Base-by-base conservation (phyloP, 768 basidiomycete species). In the Serendipita sp. region DNA sequence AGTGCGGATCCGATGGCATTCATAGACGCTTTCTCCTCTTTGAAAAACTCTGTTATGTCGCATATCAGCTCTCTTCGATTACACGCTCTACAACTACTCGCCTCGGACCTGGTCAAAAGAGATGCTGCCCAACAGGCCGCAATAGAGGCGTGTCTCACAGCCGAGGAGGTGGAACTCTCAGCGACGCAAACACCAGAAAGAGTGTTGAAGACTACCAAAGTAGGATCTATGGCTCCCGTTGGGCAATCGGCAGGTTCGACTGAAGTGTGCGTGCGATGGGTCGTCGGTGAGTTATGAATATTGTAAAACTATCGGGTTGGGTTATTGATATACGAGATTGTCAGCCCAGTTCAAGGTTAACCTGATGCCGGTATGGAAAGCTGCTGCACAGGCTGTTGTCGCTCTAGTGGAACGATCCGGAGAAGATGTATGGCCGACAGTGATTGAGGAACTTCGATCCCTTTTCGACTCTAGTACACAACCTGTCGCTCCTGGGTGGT, bases 261-360 rank as follows among this genome's bases (percentile, higher is more conserved):
- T 0, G 85, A 89, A 65, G 70, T 90, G 3, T 84, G 82, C 65
- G 75, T 79, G 3, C 74, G 85, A 46, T 93, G 91, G 88, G 72
- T 92, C 24, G 80, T 86, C 34, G 85, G 88, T 89, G 60, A 65
- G 79, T 75, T 3, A 62, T 11, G 3, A 1, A 28, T 32, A 51
- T 8, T 60, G 10, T 11, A 24, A 10, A 7, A 7, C 13, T 41
- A 7, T 41, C 7, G 41, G 41, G 7, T 41, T 5, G 41, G 41
- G 41, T 51, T 7, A n/a, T 51, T 5, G 8, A 51, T 18, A 51
- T 51, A 51, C 8, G n/a, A 24, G 24, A 3, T 37, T 34, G 64
- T 30, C 69, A 87, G 90, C 88, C 3, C 94, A 96, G 72, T 78
- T 97, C 63, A 97, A 98, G 76, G 88, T 97, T 66, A 95, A 93